Conservation (phyloP, 208 protist species). For the Leishmania lainsoni region DNA sequence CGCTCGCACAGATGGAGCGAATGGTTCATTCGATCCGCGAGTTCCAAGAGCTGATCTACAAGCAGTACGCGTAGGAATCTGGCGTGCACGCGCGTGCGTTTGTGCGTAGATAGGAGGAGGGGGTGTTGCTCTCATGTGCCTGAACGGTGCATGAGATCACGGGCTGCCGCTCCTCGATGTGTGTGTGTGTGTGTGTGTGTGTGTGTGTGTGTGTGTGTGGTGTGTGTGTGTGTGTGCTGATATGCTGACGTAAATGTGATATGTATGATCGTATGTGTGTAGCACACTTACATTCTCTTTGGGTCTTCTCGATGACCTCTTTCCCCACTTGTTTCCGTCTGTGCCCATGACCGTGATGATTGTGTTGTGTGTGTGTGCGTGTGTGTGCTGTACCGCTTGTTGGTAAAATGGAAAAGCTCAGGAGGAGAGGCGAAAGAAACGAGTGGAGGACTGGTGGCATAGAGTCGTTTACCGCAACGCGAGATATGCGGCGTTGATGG, state of each 20-base stretch:
- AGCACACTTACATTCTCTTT: background rate
- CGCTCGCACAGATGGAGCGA: constrained; percentile 94
- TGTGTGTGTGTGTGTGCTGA: background rate
- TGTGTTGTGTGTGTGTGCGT: too few species aligned
- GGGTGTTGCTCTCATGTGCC: background rate
- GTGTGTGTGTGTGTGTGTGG: background rate
- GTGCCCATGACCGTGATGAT: background rate
- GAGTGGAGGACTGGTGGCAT: background rate
- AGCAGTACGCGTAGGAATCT: constrained; percentile 36
- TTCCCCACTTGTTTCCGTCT: background rate
- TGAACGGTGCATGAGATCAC: too few species aligned
- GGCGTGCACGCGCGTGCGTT: background rate
- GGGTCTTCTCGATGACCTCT: background rate
- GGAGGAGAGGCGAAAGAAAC: background rate
- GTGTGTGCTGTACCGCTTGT: background rate
- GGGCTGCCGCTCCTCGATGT: background rate
- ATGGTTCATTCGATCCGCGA: constrained; percentile 68
- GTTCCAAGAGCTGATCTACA: constrained; percentile 73
- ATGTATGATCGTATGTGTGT: background rate
- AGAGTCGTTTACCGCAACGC: background rate
- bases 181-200: background rate
- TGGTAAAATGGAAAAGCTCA: background rate
- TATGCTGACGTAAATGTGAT: background rate
- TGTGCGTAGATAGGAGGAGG: background rate
- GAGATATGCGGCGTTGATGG: background rate